Conservation (phyloP, 2,329 filamentous ascomycete genomes). For the Beauveria varroae region DNA sequence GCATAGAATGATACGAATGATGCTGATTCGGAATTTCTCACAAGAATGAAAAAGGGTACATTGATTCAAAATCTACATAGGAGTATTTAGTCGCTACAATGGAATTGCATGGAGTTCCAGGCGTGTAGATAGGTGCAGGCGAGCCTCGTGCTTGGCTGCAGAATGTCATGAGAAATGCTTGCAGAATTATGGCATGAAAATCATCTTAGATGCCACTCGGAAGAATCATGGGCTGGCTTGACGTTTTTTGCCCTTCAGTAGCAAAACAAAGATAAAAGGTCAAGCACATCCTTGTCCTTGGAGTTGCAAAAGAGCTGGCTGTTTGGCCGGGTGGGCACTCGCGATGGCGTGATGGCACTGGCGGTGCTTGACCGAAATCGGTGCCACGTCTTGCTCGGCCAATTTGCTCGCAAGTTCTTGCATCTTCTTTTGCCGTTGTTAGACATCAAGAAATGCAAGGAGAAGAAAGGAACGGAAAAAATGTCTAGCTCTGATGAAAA, state of each 20-base stretch:
- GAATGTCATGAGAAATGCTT: neutral
- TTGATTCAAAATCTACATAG: conserved; percentile 8
- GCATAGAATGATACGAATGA: neutral
- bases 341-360: conserved; percentile 5
- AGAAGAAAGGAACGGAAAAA: neutral
- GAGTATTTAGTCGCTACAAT: neutral
- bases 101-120: neutral
- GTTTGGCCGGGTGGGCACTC: neutral
- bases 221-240: no score
- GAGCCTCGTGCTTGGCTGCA: neutral
- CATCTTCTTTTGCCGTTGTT: no score
- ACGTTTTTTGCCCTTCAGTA: no score
- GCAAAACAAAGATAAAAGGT: neutral
- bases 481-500: neutral
- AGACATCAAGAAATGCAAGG: neutral
- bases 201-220: neutral
- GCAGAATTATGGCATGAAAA: neutral
- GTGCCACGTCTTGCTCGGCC: neutral
- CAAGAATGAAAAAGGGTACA: neutral
- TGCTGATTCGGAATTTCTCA: neutral
- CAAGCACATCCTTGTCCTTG: neutral
- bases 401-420: no score
- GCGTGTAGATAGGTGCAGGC: neutral
- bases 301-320: neutral
- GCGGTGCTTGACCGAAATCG: neutral